Evolutionary conservation across 805 yeast genomes (phyloP).

Genomic region (Candida cerambycidarum): DNA sequence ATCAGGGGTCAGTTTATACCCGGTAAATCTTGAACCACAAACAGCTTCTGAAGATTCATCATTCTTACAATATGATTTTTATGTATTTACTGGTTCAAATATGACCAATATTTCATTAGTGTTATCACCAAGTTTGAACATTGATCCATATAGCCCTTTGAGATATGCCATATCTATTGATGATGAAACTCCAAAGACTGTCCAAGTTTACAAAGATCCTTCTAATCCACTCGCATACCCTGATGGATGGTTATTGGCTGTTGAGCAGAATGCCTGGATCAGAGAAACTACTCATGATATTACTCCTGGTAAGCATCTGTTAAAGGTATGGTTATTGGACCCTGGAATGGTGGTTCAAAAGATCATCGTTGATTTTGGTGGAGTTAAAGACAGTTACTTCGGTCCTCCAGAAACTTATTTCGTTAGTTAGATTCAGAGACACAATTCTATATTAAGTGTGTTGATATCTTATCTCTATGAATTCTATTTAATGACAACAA

Average conservation of each 20-base stretch:
- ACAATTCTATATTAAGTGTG: no score
- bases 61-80: slow-evolving; percentile 19
- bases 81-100: slow-evolving; percentile 16
- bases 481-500: slow-evolving; percentile 8
- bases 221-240: slow-evolving; percentile 16
- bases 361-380: slow-evolving; percentile 19
- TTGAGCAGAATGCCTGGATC: slow-evolving; percentile 15
- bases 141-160: slow-evolving; percentile 19
- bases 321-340: slow-evolving; percentile 18
- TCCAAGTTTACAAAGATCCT: slow-evolving; percentile 18
- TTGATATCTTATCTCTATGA: neutral
- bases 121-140: slow-evolving; percentile 22
- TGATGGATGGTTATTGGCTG: slow-evolving; percentile 18
- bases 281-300: slow-evolving; percentile 16
- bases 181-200: slow-evolving; percentile 18
- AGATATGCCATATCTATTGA: slow-evolving; percentile 24
- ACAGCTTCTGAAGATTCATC: slow-evolving; percentile 12
- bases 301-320: slow-evolving; percentile 14
- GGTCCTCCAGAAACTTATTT: slow-evolving; percentile 21
- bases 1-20: slow-evolving; percentile 18
- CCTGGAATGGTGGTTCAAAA: slow-evolving; percentile 17
- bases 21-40: slow-evolving; percentile 17
- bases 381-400: slow-evolving; percentile 15
- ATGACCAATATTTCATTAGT: slow-evolving; percentile 15
- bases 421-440: no score